phyloP scores from a whole-genome alignment of 176 grass and related monocot genomes.

The Oryza longistaminata region DNA sequence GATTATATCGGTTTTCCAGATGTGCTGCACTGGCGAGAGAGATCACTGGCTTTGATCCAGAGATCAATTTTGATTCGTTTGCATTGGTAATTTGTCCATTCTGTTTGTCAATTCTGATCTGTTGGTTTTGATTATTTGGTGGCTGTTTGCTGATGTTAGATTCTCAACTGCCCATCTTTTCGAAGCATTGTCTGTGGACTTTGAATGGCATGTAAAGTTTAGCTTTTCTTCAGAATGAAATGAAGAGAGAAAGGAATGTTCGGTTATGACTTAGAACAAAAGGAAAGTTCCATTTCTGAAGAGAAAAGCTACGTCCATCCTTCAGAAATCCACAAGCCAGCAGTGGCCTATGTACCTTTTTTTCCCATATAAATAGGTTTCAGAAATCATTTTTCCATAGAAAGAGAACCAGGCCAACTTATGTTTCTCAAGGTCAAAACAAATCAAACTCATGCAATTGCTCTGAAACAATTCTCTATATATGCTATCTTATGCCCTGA shows the following conservation, averaged over 20 bases:
- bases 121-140: neutral
- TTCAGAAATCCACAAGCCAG: neutral
- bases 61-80: neutral
- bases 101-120: neutral
- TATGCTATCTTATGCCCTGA: neutral
- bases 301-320: neutral
- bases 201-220: neutral
- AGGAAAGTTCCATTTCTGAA: neutral
- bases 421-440: neutral
- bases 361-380: too few relatives aligned
- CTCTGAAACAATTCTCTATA: neutral
- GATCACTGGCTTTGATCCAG: neutral
- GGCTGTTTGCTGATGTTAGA: neutral
- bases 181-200: neutral
- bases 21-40: neutral
- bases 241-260: neutral
- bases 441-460: neutral
- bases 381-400: neutral
- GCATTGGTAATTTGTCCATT: neutral
- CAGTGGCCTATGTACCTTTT: neutral
- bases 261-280: neutral
- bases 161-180: neutral
- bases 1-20: neutral
- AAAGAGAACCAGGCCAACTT: neutral
- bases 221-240: neutral